Conservation (phyloP, 768 basidiomycete genomes). For the Amanita molliuscula region DNA sequence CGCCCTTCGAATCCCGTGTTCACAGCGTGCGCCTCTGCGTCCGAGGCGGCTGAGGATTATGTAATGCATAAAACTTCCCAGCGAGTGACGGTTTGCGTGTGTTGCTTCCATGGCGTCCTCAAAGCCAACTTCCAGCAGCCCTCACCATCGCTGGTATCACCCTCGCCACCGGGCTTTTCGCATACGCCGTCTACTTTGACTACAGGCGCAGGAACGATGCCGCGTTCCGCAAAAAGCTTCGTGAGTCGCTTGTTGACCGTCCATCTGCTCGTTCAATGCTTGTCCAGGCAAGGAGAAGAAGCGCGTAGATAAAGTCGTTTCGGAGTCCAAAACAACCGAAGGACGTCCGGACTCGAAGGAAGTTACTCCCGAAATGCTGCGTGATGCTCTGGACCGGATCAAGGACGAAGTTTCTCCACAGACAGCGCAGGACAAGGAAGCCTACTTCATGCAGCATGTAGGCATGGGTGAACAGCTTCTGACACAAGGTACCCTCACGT, state of each 20-base stretch:
- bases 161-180: slow-evolving; percentile 51
- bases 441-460: slow-evolving; percentile 88
- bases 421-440: slow-evolving; percentile 70
- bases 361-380: slow-evolving; percentile 43
- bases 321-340: slow-evolving; percentile 37
- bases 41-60: neutral
- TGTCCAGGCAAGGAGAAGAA: slow-evolving; percentile 86
- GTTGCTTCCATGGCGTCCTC: slow-evolving; percentile 22
- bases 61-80: slow-evolving; percentile 8
- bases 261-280: slow-evolving; percentile 3
- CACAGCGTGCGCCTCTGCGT: neutral
- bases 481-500: slow-evolving; percentile 43
- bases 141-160: slow-evolving; percentile 38
- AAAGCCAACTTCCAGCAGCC: slow-evolving; percentile 24
- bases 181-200: slow-evolving; percentile 92
- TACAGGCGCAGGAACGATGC: slow-evolving; percentile 84
- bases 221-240: slow-evolving; percentile 80
- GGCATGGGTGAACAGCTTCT: slow-evolving; percentile 79
- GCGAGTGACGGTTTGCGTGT: neutral
- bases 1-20: neutral
- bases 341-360: slow-evolving; percentile 16
- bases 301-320: slow-evolving; percentile 62
- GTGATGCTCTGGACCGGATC: slow-evolving; percentile 53
- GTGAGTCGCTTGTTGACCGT: slow-evolving; percentile 36
- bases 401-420: slow-evolving; percentile 60